Base-by-base conservation (phyloP, 2,329 filamentous ascomycete species). In the Tolypocladium ophioglossoides region DNA sequence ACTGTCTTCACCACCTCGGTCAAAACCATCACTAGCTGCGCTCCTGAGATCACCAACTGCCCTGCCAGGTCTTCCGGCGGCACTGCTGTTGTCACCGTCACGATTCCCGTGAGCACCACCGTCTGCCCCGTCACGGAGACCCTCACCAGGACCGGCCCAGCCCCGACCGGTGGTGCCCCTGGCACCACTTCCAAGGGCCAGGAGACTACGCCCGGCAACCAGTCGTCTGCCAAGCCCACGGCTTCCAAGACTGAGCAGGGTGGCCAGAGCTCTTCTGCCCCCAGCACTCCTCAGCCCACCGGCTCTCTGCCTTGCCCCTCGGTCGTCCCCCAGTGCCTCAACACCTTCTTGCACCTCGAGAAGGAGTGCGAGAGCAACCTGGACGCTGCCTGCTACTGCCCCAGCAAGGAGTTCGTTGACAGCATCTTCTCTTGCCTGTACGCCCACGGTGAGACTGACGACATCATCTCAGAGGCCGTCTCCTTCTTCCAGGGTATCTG, bases 401-500 rank as follows among this genome's bases (percentile, higher is more conserved):
- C 88, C 62, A 80, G 86, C 67, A 70, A 78, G 57, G 74, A 82
- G 54, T 92, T 94, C 73, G 87, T 91, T 66, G 77, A 83, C 70
- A 85, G 85, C 66, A 83, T 96, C 68, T 92, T 88, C 70, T 74
- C 80, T 58, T 97, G 92, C 74, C 78, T 97, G 63, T 83, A 85
- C 65, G 81, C 91, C 55, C 86, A 91, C 78, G 87, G 85, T 59
- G 78, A 79, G 56, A 78, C 79, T 56, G 79, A 85, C 57, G 75
- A 80, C 48, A 80, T 88, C 66, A 78, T 92, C 62, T 77, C 82
- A 53, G 73, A 83, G 62, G 89, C 90, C 57, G 79, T 94, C 56
- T 80, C 81, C 64, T 96, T 89, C 82, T 86, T 96, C 78, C 86
- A 91, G 71, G 91, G 91, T 69, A 89, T 97, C 73, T 97, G 92